These are phyloP conservation scores for Didymella keratinophila DNA, from an alignment of 2,329 filamentous ascomycete species.

Conservation along the genomic window DNA sequence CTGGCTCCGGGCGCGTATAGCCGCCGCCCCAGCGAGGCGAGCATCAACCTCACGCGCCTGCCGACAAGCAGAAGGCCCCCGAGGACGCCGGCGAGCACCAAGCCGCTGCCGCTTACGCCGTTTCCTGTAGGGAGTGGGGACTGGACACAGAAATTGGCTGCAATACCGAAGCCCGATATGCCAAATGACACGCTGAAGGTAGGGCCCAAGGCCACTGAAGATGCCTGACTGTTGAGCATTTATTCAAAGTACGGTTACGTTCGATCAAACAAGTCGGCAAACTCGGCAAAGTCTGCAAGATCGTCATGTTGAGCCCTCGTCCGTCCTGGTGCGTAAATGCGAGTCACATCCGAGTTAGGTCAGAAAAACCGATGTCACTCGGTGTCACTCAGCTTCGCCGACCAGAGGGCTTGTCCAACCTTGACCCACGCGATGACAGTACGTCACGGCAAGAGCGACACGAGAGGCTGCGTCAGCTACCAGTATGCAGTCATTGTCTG, in stretches of 20 bases:
- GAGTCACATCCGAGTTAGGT: background rate
- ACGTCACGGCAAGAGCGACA: no score
- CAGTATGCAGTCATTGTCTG: background rate
- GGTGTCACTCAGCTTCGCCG: no score
- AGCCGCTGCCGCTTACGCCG: constrained; percentile 45
- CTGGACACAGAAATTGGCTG: constrained; percentile 7
- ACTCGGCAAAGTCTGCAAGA: constrained; percentile 1
- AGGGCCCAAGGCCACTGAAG: background rate
- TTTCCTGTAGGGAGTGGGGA: constrained; percentile 32
- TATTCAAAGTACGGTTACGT: constrained; percentile 15
- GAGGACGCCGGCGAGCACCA: constrained; percentile 27
- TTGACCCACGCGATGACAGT: no score
- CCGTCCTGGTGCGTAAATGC: background rate
- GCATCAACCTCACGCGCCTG: constrained; percentile 6
- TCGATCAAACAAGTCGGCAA: background rate
- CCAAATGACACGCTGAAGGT: background rate
- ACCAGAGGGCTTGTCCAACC: no score
- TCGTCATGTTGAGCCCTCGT: constrained; percentile 4
- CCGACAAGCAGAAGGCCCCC: constrained; percentile 4
- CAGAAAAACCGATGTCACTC: no score
- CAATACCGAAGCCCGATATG: constrained; percentile 4
- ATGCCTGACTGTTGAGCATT: constrained; percentile 20
- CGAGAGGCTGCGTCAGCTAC: no score
- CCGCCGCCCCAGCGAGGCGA: constrained; percentile 22
- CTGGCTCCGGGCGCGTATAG: constrained; percentile 16